Conservation (phyloP, 192 early-diverging fungal genomes). For the Coemansia sp. region DNA sequence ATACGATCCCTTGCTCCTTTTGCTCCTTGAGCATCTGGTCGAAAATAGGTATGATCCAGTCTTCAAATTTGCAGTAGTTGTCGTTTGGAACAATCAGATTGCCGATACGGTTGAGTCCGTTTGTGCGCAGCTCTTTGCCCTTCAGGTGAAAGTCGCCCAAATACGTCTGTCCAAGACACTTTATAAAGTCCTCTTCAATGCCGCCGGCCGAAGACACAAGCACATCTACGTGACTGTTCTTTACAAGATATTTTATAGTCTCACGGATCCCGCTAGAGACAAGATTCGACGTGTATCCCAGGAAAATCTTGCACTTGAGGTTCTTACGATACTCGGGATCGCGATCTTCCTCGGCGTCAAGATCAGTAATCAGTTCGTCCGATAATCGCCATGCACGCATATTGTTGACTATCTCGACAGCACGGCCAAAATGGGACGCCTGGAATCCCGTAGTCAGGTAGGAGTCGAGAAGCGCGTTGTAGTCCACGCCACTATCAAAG, state of each 20-base stretch:
- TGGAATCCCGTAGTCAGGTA: slow-evolving; percentile 90
- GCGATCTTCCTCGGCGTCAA: slow-evolving; percentile 60
- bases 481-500: slow-evolving; percentile 85
- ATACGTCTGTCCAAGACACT: slow-evolving; percentile 89
- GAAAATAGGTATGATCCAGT: slow-evolving; percentile 95
- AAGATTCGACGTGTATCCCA: slow-evolving; percentile 98
- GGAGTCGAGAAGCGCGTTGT: slow-evolving; percentile 66
- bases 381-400: slow-evolving; percentile 90
- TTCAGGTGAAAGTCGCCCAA: slow-evolving; percentile 75
- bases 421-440: slow-evolving; percentile 83
- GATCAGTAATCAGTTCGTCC: slow-evolving; percentile 71
- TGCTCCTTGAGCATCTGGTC: slow-evolving; percentile 93
- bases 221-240: slow-evolving; percentile 86
- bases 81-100: slow-evolving; percentile 98
- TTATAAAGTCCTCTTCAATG: slow-evolving; percentile 98
- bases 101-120: slow-evolving; percentile 94
- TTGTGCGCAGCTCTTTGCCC: slow-evolving; percentile 77
- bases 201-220: slow-evolving; percentile 94
- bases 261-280: slow-evolving; percentile 95
- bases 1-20: slow-evolving; percentile 72
- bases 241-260: slow-evolving; percentile 83
- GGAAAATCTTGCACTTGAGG: slow-evolving; percentile 93
- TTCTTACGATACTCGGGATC: slow-evolving; percentile 63
- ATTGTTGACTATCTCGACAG: slow-evolving; percentile 86
- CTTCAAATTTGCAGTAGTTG: slow-evolving; percentile 99